Base-by-base conservation (phyloP, 2,329 filamentous ascomycete species). In the Fusarium annulatum region DNA sequence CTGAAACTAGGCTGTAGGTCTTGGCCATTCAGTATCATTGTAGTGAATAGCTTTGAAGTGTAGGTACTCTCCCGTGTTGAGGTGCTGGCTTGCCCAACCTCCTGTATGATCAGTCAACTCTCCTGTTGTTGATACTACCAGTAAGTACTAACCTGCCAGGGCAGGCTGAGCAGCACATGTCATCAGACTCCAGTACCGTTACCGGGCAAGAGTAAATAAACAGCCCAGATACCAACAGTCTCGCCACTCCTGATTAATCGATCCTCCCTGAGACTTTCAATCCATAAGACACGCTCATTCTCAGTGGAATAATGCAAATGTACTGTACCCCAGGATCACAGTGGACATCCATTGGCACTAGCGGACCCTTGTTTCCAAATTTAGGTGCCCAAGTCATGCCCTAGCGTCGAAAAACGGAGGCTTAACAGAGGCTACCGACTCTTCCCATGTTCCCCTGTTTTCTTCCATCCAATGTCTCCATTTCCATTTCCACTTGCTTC, bases 281-380 rank as follows among this genome's bases (percentile, higher is more conserved):
- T 19, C 48, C 39, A 39, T 15, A 34, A 45, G 39, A 45, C n/a
- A 51, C n/a, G 14, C 28, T 38, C 42, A 59, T 30, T 14, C 28
- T 38, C 30, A 28, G 19, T 51, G 56, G 23, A 51, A 45, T 45
- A 28, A 10, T 23, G 42, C 21, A 53, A n/a, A 48, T 30, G 45
- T n/a, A n/a, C 19, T 41, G 51, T 61, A 56, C 66, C 60, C 67
- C 60, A 51, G 60, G 55, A 57, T 61, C 67, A 39, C 49, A 55
- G 51, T 53, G 67, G 62, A 43, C 39, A 36, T 38, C 16, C 41
- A 34, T 23, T 69, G 46, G 43, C 57, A 38, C 42, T 69, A 51
- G 46, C 66, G 36, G 41, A 49, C 51, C 65, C 65, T 70, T 52
- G 67, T 60, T 69, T 66, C 67, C 67, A 70, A 70, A 71, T 42